Base-by-base conservation (phyloP, 202 grass and related monocot genomes). In the Digitaria exilis region DNA sequence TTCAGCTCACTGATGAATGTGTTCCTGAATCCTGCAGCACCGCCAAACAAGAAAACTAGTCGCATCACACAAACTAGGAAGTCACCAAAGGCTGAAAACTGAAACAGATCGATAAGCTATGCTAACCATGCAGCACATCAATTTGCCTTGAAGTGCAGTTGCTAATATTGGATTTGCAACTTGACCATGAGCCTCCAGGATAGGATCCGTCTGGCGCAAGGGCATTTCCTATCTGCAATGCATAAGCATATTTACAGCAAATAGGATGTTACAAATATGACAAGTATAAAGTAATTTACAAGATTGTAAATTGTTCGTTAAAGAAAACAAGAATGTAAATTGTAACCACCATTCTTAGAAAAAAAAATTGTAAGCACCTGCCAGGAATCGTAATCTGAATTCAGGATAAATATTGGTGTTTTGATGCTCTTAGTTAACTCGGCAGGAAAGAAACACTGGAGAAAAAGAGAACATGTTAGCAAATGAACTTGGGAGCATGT, bases 401-500 rank as follows among this genome's bases (percentile, higher is more conserved):
- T 97, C 57, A 97, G 81, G 46, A 94, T 85, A 80, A 97, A 90
- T 28, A 82, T 49, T 8, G 94, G 94, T n/a, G 88, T 89, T 37
- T 32, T 84, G 57, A 97, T 90, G 84, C 77, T 94, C 88, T 94
- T 94, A 61, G 82, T 80, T 82, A 94, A 79, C 76, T 92, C 88
- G 51, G 75, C 77, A 24, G 92, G 81, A 73, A 97, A 97, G 88
- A 94, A 91, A 68, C 77, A 80, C 77, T 67, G 29, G 2, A 54
- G 2, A 9, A 44, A 34, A 34, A 46, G 67, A 30, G 25, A 58
- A 2, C 32, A 59, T 17, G 25, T 45, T 29, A 49, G 22, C 3
- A 21, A 85, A 58, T 51, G 13, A 73, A 17, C 12, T 32, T 60
- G 17, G n/a, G 7, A 43, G 14, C 11, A 35, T 42, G 59, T 30